Conservation (phyloP, 345 rosid genomes). For the Geranium rotundifolium region DNA sequence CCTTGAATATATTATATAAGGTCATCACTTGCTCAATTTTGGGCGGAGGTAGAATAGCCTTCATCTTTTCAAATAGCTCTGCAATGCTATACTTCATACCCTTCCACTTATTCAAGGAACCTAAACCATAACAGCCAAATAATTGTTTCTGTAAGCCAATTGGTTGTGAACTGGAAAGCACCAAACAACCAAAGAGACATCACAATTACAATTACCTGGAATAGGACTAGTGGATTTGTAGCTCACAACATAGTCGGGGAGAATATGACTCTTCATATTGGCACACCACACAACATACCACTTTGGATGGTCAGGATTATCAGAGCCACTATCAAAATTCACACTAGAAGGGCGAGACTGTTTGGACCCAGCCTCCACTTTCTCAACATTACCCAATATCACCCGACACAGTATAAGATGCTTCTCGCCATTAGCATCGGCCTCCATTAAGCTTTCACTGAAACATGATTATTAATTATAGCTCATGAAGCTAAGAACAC, state of each 20-base stretch:
- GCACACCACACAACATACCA: conserved; percentile 35
- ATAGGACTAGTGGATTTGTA: conserved; percentile 20
- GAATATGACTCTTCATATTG: conserved; percentile 27
- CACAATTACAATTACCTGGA: conserved; percentile 20
- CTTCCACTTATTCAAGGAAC: conserved; percentile 8
- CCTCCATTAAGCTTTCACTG: conserved; percentile 24
- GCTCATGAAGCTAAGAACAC: too few relatives aligned
- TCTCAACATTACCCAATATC: conserved; percentile 36
- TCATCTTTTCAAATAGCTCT: conserved; percentile 23
- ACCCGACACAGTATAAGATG: conserved; percentile 37
- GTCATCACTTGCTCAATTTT: conserved; percentile 22
- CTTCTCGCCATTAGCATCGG: conserved; percentile 33
- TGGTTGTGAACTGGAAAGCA: too few relatives aligned
- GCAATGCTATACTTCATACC: conserved; percentile 15
- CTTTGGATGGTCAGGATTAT: conserved; percentile 27
- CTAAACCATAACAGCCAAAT: conserved; percentile 10
- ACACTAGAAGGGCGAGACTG: conserved; percentile 26
- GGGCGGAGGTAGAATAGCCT: conserved; percentile 23
- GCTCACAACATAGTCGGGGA: conserved; percentile 43
- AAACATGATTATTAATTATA: not conserved
- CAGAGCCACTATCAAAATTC: conserved; percentile 31
- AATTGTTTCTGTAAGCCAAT: not conserved
- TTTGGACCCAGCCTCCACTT: conserved; percentile 26
- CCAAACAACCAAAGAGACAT: not conserved
- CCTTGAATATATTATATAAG: conserved; percentile 21